Base-by-base conservation (phyloP, 2,329 filamentous ascomycete species). In the Helminthosporium solani region DNA sequence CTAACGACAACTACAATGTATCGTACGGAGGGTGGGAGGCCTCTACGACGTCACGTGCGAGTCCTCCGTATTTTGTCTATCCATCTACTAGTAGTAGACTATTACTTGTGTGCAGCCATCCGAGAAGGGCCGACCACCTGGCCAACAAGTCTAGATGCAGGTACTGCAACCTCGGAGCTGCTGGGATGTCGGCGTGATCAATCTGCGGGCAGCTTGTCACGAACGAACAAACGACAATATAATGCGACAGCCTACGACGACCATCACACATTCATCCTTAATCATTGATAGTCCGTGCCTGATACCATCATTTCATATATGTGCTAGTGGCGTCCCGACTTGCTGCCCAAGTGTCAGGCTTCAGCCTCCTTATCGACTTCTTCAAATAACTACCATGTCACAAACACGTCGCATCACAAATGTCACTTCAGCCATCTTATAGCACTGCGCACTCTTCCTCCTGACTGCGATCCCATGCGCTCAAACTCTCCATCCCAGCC, bases 1-100 rank as follows among this genome's bases (percentile, higher is more conserved):
- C 46, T 36, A 39, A 19, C 30, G 36, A 40, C 43, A 47, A 25
- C 23, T 25, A 25, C 23, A n/a, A n/a, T n/a, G n/a, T n/a, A n/a
- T n/a, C n/a, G n/a, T n/a, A n/a, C n/a, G n/a, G n/a, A n/a, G n/a
- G n/a, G n/a, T n/a, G n/a, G n/a, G n/a, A n/a, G n/a, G n/a, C n/a
- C n/a, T n/a, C n/a, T n/a, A n/a, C n/a, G n/a, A n/a, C n/a, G n/a
- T n/a, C n/a, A n/a, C n/a, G n/a, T n/a, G n/a, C n/a, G n/a, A n/a
- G n/a, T n/a, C n/a, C n/a, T n/a, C n/a, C n/a, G n/a, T n/a, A n/a
- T n/a, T n/a, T n/a, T n/a, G n/a, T n/a, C n/a, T n/a, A n/a, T n/a
- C n/a, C n/a, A n/a, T n/a, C n/a, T n/a, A n/a, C n/a, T n/a, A n/a
- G n/a, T n/a, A n/a, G n/a, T n/a, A n/a, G n/a, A n/a, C n/a, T n/a